Evolutionary conservation across 495 filamentous ascomycete genomes (phyloP).

Genomic region (Usnea hakonensis): DNA sequence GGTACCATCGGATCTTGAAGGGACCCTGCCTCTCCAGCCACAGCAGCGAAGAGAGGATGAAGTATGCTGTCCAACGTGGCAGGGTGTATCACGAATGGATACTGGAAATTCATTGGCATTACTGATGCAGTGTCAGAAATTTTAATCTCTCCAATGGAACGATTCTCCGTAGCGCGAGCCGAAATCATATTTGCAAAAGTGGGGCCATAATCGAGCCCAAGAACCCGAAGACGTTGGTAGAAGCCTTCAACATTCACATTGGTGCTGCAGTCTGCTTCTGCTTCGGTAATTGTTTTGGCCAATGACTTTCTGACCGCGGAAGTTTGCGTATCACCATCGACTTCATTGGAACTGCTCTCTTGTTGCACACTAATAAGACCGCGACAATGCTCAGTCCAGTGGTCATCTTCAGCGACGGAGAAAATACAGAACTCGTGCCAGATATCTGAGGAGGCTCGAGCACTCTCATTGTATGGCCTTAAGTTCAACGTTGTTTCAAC

Average conservation of each 20-base stretch:
- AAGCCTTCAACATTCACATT: neutral
- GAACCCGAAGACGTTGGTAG: too few species aligned
- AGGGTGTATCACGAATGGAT: neutral
- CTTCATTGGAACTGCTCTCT: neutral
- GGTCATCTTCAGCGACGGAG: constrained; percentile 3
- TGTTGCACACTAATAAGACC: neutral
- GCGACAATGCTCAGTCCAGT: constrained; percentile 14
- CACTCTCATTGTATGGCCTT: constrained; percentile 16
- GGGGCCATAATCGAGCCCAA: neutral
- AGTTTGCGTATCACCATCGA: too few species aligned
- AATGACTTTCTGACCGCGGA: too few species aligned
- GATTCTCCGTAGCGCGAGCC: neutral
- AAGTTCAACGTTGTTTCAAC: constrained; percentile 19
- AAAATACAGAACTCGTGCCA: constrained; percentile 11
- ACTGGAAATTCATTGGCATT: neutral
- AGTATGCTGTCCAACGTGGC: neutral
- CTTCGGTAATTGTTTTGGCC: too few species aligned
- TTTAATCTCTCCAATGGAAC: neutral
- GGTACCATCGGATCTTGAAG: constrained; percentile 28
- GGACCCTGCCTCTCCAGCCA: too few species aligned
- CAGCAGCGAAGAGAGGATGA: too few species aligned
- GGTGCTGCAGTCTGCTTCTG: too few species aligned
- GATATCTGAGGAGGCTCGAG: neutral
- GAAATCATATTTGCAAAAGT: neutral
- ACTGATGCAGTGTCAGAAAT: neutral